A percentile compares a stretch with the other conserved stretches of the same genome.
phyloP scores from a whole-genome alignment of 148 eudicot genomes.

The Euryodendron excelsum region DNA sequence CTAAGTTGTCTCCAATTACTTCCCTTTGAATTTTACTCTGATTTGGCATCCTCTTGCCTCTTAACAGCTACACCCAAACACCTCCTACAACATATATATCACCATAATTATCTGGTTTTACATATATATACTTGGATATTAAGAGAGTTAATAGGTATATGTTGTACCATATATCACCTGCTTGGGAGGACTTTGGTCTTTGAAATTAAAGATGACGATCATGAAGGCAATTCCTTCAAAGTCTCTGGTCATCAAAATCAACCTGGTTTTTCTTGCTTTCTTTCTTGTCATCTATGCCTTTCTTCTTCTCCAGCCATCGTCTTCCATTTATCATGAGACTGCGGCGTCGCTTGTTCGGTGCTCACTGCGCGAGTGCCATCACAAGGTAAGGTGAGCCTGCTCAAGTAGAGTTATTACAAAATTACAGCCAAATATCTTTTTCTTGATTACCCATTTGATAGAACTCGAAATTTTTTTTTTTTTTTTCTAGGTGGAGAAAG shows the following conservation, averaged over 20 bases:
- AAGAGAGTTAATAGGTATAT: constrained; percentile 13
- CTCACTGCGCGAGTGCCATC: constrained; percentile 68
- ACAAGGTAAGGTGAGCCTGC: constrained; percentile 92
- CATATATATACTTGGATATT: background rate
- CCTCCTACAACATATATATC: constrained; percentile 4
- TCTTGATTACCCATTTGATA: background rate
- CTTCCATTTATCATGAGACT: constrained; percentile 38
- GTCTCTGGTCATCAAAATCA: constrained; percentile 67
- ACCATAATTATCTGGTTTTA: background rate
- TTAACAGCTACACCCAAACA: constrained; percentile 24
- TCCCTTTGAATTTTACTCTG: constrained; percentile 20
- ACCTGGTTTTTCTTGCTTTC: constrained; percentile 62
- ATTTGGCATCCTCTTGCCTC: constrained; percentile 12
- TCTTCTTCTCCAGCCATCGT: constrained; percentile 60
- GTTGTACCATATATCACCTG: constrained; percentile 2
- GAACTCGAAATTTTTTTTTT: background rate
- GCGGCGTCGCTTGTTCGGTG: constrained; percentile 46
- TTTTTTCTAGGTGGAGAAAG: constrained; percentile 46
- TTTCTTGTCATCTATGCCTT: constrained; percentile 59
- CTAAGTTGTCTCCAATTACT: constrained; percentile 25
- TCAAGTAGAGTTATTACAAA: background rate
- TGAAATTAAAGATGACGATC: constrained; percentile 42
- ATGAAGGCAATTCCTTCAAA: constrained; percentile 63
- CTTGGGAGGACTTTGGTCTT: constrained; percentile 19
- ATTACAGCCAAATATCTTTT: background rate